phyloP scores from a whole-genome alignment of 768 basidiomycete species.

The Hericium rajendrae region DNA sequence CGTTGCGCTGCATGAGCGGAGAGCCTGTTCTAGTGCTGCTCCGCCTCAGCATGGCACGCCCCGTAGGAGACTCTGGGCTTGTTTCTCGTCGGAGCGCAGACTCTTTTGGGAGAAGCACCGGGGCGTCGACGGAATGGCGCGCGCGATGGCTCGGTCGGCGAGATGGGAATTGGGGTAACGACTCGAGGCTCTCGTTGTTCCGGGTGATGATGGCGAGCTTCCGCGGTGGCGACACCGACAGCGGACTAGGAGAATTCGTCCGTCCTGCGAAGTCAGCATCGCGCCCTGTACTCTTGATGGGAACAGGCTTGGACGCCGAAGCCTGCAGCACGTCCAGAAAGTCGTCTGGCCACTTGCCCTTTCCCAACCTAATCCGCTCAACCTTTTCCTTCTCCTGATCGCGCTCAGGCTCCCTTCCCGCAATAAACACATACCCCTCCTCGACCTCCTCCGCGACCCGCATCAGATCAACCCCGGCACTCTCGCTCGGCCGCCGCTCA shows the following conservation, averaged over 20 bases:
- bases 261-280: conserved; percentile 13
- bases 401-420: conserved; percentile 22
- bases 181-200: conserved; percentile 36
- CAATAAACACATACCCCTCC: conserved; percentile 40
- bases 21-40: conserved; percentile 25
- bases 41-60: conserved; percentile 43
- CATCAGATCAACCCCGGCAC: conserved; percentile 47
- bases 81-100: conserved; percentile 33
- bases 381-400: conserved; percentile 25
- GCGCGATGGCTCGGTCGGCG: conserved; percentile 56
- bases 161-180: conserved; percentile 34
- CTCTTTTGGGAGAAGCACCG: conserved; percentile 27
- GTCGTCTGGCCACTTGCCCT: conserved; percentile 81
- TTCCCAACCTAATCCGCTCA: conserved; percentile 49
- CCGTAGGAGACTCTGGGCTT: conserved; percentile 41
- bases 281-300: conserved; percentile 14
- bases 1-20: conserved; percentile 1
- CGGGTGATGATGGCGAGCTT: conserved; percentile 46
- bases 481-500: conserved; percentile 60
- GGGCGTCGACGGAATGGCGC: conserved; percentile 51
- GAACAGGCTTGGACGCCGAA: conserved; percentile 11
- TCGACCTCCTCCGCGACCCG: conserved; percentile 62
- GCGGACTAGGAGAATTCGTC: conserved; percentile 17
- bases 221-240: conserved; percentile 39
- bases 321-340: conserved; percentile 48